These are phyloP conservation scores for Saccharomyces jurei DNA, from an alignment of 805 yeast genomes.

Conservation along the genomic window DNA sequence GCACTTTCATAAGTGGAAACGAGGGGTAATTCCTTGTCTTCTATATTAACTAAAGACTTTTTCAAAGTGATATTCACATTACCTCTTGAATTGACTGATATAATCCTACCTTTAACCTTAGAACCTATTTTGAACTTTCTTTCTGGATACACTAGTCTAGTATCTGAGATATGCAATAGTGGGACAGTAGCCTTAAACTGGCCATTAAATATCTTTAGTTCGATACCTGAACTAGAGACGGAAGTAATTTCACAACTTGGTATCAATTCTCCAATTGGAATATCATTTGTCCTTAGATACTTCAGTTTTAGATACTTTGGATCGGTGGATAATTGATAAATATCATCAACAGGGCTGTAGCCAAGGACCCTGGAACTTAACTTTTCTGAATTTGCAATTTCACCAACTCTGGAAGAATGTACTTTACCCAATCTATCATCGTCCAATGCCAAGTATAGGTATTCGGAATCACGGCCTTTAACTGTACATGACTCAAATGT, in stretches of 20 bases:
- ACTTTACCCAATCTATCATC: constrained; percentile 58
- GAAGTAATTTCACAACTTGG: constrained; percentile 48
- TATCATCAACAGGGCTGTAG: constrained; percentile 56
- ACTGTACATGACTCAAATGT: constrained; percentile 45
- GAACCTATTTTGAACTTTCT: constrained; percentile 82
- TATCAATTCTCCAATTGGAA: constrained; percentile 66
- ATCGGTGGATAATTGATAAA: constrained; percentile 61
- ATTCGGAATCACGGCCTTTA: constrained; percentile 49
- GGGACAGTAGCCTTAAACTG: constrained; percentile 71
- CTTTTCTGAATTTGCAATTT: constrained; percentile 47
- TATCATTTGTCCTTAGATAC: constrained; percentile 61
- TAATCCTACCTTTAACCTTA: constrained; percentile 67
- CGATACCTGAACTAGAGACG: constrained; percentile 55
- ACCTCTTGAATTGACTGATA: constrained; percentile 40
- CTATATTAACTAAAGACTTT: constrained; percentile 65
- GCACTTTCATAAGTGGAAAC: constrained; percentile 44
- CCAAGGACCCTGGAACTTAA: constrained; percentile 76
- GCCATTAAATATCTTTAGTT: constrained; percentile 52
- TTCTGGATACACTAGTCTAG: constrained; percentile 80
- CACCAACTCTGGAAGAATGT: constrained; percentile 64
- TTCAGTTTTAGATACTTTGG: constrained; percentile 53
- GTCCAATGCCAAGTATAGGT: constrained; percentile 51
- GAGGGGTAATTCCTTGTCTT: constrained; percentile 27
- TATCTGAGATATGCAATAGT: constrained; percentile 71
- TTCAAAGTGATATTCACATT: constrained; percentile 64